phyloP scores from a whole-genome alignment of 257 asterid species.

The Osmanthus fragrans region DNA sequence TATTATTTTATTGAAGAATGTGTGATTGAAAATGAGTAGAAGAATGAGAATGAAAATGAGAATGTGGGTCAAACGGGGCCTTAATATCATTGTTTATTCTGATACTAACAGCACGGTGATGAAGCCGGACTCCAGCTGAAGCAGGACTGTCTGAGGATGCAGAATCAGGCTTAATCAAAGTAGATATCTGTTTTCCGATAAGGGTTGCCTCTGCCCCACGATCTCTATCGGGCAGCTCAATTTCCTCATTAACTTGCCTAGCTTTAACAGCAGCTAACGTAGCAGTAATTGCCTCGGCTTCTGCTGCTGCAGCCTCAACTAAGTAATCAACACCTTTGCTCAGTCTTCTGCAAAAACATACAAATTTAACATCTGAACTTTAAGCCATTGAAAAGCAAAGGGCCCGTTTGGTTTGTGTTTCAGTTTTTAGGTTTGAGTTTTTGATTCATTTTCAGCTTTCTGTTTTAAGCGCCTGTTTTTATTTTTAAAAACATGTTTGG shows the following conservation, averaged over 20 bases:
- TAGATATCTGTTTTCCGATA: conserved; percentile 75
- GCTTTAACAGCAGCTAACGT: conserved; percentile 96
- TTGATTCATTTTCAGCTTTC: too few species aligned
- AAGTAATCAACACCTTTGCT: conserved; percentile 90
- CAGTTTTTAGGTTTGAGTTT: too few species aligned
- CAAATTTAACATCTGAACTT: conserved; percentile 23
- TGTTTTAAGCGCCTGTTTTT: too few species aligned
- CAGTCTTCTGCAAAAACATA: conserved; percentile 42
- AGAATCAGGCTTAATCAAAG: conserved; percentile 73
- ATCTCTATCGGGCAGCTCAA: conserved; percentile 83
- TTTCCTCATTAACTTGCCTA: conserved; percentile 84
- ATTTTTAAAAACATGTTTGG: too few species aligned
- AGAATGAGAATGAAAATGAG: too few species aligned
- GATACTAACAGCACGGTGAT: conserved; percentile 92
- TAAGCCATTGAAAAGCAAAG: conserved; percentile 6
- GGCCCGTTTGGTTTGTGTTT: too few species aligned
- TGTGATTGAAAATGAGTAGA: too few species aligned
- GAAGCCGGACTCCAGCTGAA: conserved; percentile 86
- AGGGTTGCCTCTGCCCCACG: conserved; percentile 96
- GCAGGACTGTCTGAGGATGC: conserved; percentile 53
- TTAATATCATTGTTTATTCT: conserved; percentile 4
- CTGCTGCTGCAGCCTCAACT: conserved; percentile 97
- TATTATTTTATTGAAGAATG: too few species aligned
- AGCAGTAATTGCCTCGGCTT: conserved; percentile 96
- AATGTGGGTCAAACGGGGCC: too few species aligned